Percentiles rank a stretch among this genome's conserved stretches.
Conservation (phyloP, 768 basidiomycete genomes). For the Naganishia onofrii region DNA sequence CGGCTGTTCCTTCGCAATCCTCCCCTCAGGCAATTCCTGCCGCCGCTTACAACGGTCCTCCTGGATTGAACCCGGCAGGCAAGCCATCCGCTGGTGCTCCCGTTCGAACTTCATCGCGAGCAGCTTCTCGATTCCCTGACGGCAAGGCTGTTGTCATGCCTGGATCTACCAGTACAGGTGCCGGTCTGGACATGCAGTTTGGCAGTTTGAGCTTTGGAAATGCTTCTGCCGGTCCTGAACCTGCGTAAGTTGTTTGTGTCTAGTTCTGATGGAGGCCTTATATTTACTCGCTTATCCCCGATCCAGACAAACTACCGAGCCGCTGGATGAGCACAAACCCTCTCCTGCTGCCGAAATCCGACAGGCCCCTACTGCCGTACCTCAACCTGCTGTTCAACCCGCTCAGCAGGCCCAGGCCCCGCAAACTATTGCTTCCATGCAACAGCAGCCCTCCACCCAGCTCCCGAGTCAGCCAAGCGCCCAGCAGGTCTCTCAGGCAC, state of each 20-base stretch:
- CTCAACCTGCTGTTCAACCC: background rate
- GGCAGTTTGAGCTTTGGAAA: constrained; percentile 52
- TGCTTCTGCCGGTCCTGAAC: constrained; percentile 38
- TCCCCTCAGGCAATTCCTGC: constrained; percentile 16
- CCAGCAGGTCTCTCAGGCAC: background rate
- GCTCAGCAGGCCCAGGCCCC: constrained; percentile 14
- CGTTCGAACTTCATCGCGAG: constrained; percentile 44
- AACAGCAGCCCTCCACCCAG: constrained; percentile 15
- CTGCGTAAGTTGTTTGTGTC: constrained; percentile 15
- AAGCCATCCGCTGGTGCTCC: constrained; percentile 39
- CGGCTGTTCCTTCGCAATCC: constrained; percentile 4
- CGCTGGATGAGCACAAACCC: constrained; percentile 32
- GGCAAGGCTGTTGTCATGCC: constrained; percentile 53
- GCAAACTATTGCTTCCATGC: constrained; percentile 21
- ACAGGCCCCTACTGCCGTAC: constrained; percentile 18
- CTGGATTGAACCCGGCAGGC: constrained; percentile 49
- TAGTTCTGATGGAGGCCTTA: constrained; percentile 32
- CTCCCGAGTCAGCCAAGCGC: background rate
- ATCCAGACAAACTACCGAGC: constrained; percentile 25
- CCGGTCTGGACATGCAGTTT: constrained; percentile 52
- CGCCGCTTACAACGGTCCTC: constrained; percentile 49
- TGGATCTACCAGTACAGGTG: constrained; percentile 36
- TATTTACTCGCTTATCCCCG: constrained; percentile 4
- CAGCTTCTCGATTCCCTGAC: constrained; percentile 46
- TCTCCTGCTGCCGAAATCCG: constrained; percentile 34